Base-by-base conservation (phyloP, 805 yeast species). In the Yarrowia alimentaria region DNA sequence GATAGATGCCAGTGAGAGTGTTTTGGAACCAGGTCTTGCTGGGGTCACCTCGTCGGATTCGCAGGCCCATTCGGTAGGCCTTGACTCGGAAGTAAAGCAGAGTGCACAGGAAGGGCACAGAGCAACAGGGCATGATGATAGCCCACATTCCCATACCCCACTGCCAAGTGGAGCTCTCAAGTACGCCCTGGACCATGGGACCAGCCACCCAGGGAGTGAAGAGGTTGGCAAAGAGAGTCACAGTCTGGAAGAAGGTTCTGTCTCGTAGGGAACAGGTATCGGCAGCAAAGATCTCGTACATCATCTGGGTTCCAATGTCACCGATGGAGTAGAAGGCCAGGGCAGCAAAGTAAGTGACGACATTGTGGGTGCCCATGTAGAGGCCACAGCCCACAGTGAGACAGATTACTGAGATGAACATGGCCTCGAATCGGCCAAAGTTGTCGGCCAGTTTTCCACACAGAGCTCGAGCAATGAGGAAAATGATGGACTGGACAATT, bases 111-210 rank as follows among this genome's bases (percentile, higher is more conserved):
- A 60, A 54, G 20, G 63, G 63, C 11, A 58, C 19, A 0, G 57
- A 52, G 67, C 69, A 19, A 6, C 64, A 65, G 2, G 78, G 78
- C 56, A 69, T 63, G 20, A 75, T 67, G 31, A 75, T 66, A 13
- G 73, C 69, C 64, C 75, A 76, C 62, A 74, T 67, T 48, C 77
- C 78, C 57, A 69, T 74, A 18, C 78, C 80, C 75, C 76, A 72
- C 62, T 78, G 68, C 81, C 81, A 77, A 33, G 69, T 67, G 16
- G 54, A 57, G 25, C 54, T 55, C 8, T 63, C 57, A 12, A 74
- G 60, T 8, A 57, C 55, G 7, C 57, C 34, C 12, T 55, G 56
- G 18, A 65, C 61, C 34, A 62, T 34, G 19, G 52, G 54, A 3
- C 64, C 52, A 71, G 60, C 74, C 75, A 74, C 14, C 69, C 63